Evolutionary conservation across 2,329 filamentous ascomycete species (phyloP).

Genomic region (Catunica adiposa): DNA sequence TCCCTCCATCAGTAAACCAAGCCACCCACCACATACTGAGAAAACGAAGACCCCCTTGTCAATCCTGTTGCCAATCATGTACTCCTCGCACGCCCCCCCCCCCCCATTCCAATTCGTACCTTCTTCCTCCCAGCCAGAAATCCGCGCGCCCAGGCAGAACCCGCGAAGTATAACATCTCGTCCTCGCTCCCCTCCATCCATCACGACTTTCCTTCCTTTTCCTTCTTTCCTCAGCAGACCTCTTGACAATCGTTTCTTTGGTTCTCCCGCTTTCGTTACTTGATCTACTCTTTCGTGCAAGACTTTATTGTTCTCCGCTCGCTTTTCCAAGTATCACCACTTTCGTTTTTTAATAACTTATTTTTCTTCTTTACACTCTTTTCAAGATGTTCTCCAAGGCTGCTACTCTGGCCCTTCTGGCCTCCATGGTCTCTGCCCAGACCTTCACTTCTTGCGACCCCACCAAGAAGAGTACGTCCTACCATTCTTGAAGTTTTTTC

Average conservation of each 20-base stretch:
- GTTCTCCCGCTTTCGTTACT: neutral
- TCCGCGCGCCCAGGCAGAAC: neutral
- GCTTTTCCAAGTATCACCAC: neutral
- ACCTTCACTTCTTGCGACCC: constrained; percentile 41
- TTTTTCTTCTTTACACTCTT: neutral
- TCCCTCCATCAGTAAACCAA: neutral
- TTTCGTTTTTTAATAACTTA: neutral
- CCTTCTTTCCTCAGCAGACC: constrained; percentile 6
- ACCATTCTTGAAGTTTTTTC: neutral
- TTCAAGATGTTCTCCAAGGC: constrained; percentile 24
- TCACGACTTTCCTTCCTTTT: neutral
- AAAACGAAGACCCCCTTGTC: neutral
- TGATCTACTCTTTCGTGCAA: neutral
- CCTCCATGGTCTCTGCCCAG: constrained; percentile 37
- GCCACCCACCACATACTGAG: neutral
- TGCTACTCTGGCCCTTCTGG: constrained; percentile 30
- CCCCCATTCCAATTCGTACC: no score
- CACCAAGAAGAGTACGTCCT: constrained; percentile 30
- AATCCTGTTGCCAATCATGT: neutral
- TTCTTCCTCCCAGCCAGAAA: neutral
- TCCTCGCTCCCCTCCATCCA: neutral
- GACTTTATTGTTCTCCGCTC: neutral
- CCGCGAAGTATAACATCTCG: neutral
- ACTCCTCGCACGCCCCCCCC: neutral
- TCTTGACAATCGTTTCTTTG: constrained; percentile 9